Evolutionary conservation across 129 eudicot species (phyloP).

Genomic region (Mikania micrantha): DNA sequence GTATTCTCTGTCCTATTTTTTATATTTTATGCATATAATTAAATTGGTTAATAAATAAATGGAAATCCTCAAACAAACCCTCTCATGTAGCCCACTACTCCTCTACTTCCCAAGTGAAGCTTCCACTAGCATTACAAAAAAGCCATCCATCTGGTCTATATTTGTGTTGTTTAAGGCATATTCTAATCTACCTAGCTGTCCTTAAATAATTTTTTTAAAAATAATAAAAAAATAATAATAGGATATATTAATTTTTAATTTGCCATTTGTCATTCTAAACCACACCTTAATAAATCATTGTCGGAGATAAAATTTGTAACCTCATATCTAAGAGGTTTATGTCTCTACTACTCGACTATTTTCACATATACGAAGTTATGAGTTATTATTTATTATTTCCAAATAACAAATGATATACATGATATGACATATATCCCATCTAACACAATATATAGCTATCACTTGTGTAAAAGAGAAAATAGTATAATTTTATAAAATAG

Average conservation of each 20-base stretch:
- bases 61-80: constrained; percentile 42
- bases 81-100: constrained; percentile 33
- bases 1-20: constrained; percentile 36
- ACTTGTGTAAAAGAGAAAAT: no score
- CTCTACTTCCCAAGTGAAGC: constrained; percentile 31
- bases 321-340: no score
- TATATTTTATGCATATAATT: constrained; percentile 8
- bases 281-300: no score
- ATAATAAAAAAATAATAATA: no score
- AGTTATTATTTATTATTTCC: no score
- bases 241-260: background rate
- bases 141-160: constrained; percentile 2
- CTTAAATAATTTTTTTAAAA: background rate
- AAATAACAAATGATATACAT: no score
- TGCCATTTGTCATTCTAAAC: constrained; percentile 12
- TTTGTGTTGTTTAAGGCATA: constrained; percentile 21
- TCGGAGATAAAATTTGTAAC: no score
- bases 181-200: constrained; percentile 24
- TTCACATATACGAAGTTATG: no score
- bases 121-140: constrained; percentile 30
- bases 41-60: constrained; percentile 5
- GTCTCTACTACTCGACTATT: no score
- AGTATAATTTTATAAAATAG: no score
- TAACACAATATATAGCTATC: no score
- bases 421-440: no score